Conservation (phyloP, 768 basidiomycete species). For the Hypsizygus marmoreus region DNA sequence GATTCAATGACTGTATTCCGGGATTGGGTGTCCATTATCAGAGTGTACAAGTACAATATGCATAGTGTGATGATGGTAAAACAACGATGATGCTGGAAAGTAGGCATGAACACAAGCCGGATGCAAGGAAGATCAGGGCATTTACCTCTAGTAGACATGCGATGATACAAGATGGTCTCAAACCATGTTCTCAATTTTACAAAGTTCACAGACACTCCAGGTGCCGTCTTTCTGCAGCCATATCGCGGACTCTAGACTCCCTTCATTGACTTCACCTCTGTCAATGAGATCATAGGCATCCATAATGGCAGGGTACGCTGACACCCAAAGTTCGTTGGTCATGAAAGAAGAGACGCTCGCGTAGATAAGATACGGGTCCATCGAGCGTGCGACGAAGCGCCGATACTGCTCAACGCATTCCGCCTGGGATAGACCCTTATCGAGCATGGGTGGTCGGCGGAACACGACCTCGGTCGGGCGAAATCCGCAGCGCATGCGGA, state of each 20-base stretch:
- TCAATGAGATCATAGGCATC: constrained; percentile 28
- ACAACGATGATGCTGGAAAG: no score
- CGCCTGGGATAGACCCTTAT: constrained; percentile 8
- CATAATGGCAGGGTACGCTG: constrained; percentile 29
- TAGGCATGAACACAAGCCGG: no score
- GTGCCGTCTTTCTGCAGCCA: constrained; percentile 26
- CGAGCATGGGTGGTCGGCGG: constrained; percentile 23
- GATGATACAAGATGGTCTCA: background rate
- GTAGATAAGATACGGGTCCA: constrained; percentile 30
- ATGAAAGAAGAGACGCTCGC: constrained; percentile 30
- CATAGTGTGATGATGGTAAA: no score
- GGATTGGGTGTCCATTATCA: no score
- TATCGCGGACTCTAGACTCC: constrained; percentile 32
- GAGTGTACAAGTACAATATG: no score
- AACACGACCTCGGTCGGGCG: constrained; percentile 31
- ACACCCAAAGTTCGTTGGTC: constrained; percentile 31
- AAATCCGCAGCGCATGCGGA: constrained; percentile 31
- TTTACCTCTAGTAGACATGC: background rate
- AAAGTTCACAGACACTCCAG: constrained; percentile 32
- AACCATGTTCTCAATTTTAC: constrained; percentile 32
- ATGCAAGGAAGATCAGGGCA: no score
- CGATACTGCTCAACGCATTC: constrained; percentile 24
- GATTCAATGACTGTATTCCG: no score
- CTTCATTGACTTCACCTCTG: constrained; percentile 23
- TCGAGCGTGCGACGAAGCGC: constrained; percentile 25